These are phyloP conservation scores for Globisporangium carolinianum DNA, from an alignment of 352 stramenopile species.

Conservation along the genomic window DNA sequence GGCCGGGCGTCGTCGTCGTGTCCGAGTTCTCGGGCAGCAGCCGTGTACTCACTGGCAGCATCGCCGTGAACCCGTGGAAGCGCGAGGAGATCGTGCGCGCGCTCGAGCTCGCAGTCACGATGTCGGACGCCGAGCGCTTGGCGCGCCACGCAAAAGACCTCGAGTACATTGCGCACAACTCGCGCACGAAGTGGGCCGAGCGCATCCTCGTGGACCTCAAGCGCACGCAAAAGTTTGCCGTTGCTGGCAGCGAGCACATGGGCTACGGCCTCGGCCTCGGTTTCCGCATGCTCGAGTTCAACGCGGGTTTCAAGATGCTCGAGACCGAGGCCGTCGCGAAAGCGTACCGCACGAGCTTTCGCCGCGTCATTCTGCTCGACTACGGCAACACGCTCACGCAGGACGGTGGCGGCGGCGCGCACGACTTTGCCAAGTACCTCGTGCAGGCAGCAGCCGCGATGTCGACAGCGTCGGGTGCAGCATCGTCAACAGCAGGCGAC, in stretches of 20 bases:
- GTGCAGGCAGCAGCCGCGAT: constrained; percentile 18
- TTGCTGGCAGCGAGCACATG: constrained; percentile 89
- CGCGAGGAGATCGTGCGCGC: constrained; percentile 80
- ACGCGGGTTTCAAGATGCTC: constrained; percentile 93
- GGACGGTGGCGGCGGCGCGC: constrained; percentile 63
- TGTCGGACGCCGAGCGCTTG: constrained; percentile 57
- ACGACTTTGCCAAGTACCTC: constrained; percentile 86
- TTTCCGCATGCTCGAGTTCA: constrained; percentile 96
- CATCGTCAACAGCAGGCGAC: constrained; percentile 15
- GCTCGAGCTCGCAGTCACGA: constrained; percentile 57
- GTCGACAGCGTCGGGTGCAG: too few species aligned
- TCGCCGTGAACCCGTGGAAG: constrained; percentile 99
- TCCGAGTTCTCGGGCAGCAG: constrained; percentile 98
- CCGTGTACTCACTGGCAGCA: constrained; percentile 93
- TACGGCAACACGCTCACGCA: constrained; percentile 97
- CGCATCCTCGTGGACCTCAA: constrained; percentile 98
- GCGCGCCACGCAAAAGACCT: constrained; percentile 79
- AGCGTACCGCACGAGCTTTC: constrained; percentile 81
- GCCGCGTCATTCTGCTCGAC: constrained; percentile 95
- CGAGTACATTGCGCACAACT: constrained; percentile 93
- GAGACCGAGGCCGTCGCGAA: constrained; percentile 88
- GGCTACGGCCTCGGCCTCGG: constrained; percentile 93
- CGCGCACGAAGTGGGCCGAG: constrained; percentile 95
- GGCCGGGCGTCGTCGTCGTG: constrained; percentile 90
- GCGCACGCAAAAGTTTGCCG: constrained; percentile 74